These are phyloP conservation scores for Acmispon strigosus DNA, from an alignment of 306 rosid genomes.

Conservation along the genomic window DNA sequence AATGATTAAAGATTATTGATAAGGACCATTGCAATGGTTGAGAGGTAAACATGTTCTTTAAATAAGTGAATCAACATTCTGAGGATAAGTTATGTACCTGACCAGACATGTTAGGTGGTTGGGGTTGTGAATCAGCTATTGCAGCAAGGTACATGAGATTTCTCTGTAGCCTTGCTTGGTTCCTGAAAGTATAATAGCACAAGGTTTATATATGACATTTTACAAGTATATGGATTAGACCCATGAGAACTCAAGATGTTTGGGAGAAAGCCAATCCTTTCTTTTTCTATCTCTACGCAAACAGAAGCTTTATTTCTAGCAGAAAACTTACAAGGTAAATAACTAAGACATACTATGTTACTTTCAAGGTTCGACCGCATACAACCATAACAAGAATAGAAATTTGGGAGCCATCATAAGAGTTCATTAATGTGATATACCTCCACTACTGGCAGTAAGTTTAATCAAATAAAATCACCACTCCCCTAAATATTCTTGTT, in stretches of 20 bases:
- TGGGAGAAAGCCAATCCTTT: neutral
- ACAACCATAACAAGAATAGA: too few relatives aligned
- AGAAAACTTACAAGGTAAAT: neutral
- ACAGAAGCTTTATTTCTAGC: neutral
- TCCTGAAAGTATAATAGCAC: constrained; percentile 39
- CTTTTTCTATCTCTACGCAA: neutral
- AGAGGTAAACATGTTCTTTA: neutral
- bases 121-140: constrained; percentile 99
- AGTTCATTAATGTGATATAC: too few relatives aligned
- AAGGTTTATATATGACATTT: neutral
- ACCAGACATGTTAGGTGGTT: constrained; percentile 72
- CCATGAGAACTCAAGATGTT: neutral
- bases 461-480: too few relatives aligned
- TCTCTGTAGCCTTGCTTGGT: constrained; percentile 93
- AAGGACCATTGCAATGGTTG: neutral
- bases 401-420: too few relatives aligned
- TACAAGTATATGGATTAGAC: neutral
- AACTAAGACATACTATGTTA: neutral
- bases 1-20: neutral
- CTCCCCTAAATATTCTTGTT: too few relatives aligned
- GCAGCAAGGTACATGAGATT: constrained; percentile 99
- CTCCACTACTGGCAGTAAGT: too few relatives aligned
- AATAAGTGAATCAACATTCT: neutral
- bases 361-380: neutral
- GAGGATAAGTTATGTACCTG: constrained; percentile 46